A percentile compares a stretch with the other conserved stretches of the same genome.
These are phyloP conservation scores for Bidens hawaiensis DNA, from an alignment of 140 eudicot genomes.

Conservation along the genomic window DNA sequence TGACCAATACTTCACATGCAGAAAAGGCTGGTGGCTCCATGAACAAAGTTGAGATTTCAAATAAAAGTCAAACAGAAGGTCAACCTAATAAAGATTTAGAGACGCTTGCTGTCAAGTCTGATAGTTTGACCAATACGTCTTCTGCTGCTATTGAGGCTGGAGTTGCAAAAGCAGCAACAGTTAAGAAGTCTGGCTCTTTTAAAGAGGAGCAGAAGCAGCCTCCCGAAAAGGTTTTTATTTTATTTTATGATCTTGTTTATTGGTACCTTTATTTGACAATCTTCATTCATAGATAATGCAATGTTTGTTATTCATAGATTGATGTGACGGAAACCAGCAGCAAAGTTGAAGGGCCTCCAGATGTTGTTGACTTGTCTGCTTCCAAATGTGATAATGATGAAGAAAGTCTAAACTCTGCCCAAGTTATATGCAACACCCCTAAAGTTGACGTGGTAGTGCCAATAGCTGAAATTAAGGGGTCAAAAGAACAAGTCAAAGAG, in stretches of 20 bases:
- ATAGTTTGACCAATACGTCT: slow-evolving; percentile 5
- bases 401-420: slow-evolving; percentile 15
- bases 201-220: slow-evolving; percentile 34
- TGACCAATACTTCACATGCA: too few relatives aligned
- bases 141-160: slow-evolving; percentile 21
- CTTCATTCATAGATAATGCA: slow-evolving; percentile 11
- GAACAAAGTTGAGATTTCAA: too few relatives aligned
- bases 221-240: slow-evolving; percentile 5
- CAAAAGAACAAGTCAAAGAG: slow-evolving; percentile 22
- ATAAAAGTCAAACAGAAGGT: too few relatives aligned
- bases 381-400: slow-evolving; percentile 15
- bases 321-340: slow-evolving; percentile 21
- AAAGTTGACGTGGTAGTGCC: slow-evolving; percentile 19
- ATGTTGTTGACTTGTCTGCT: slow-evolving; percentile 13
- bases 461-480: slow-evolving; percentile 19
- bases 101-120: slow-evolving; percentile 17
- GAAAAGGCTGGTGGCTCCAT: too few relatives aligned
- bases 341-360: slow-evolving; percentile 15
- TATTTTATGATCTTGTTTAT: not conserved
- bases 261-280: not conserved
- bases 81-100: slow-evolving; percentile 31
- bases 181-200: slow-evolving; percentile 25
- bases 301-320: slow-evolving; percentile 24
- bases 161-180: slow-evolving; percentile 6
- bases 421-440: slow-evolving; percentile 13